These are phyloP conservation scores for Corylus avellana DNA, from an alignment of 306 rosid genomes.

Conservation along the genomic window DNA sequence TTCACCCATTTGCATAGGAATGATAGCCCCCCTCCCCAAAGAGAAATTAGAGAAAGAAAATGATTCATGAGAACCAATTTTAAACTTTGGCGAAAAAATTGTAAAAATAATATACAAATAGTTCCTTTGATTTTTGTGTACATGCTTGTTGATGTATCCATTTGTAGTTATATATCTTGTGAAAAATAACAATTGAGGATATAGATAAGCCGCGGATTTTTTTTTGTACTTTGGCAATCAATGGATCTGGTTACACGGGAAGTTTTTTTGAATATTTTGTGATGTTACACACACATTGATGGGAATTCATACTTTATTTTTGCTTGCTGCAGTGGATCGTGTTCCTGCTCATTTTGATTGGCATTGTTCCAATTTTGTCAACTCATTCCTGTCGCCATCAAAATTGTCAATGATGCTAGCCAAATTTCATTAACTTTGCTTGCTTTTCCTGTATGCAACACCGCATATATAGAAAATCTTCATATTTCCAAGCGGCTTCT, in stretches of 20 bases:
- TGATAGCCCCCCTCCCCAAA: constrained; percentile 5
- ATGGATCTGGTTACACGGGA: not conserved
- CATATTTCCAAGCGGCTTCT: too few relatives aligned
- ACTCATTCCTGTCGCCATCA: not conserved
- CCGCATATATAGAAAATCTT: too few relatives aligned
- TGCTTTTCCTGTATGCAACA: too few relatives aligned
- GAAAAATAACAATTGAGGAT: not conserved
- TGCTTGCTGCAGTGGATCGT: not conserved
- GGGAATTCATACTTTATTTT: not conserved
- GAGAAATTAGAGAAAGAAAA: constrained; percentile 23
- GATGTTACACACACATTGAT: not conserved
- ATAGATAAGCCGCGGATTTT: not conserved
- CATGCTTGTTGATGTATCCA: not conserved
- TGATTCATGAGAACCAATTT: not conserved
- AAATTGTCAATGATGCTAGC: not conserved
- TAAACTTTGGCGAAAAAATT: not conserved
- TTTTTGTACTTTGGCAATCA: not conserved
- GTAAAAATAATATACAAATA: not conserved
- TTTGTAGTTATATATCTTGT: not conserved
- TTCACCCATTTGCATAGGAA: constrained; percentile 14
- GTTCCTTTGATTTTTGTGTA: not conserved
- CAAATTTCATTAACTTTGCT: not conserved
- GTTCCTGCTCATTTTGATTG: not conserved
- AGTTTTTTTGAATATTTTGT: not conserved
- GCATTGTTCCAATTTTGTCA: not conserved